Base-by-base conservation (phyloP, 306 rosid species). In the Canavalia gladiata region DNA sequence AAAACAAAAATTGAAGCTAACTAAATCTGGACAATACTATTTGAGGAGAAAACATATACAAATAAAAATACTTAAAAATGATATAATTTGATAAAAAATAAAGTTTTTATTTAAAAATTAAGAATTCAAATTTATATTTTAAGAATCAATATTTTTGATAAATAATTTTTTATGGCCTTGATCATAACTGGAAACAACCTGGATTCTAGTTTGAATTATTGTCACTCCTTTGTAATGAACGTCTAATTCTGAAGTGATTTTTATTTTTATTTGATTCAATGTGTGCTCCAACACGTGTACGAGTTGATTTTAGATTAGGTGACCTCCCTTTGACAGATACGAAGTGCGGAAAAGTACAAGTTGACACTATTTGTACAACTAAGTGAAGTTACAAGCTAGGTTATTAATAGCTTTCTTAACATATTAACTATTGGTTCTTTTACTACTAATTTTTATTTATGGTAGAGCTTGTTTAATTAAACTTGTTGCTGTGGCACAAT, bases 401-500 rank as follows among this genome's bases (percentile, higher is more conserved):
- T 65, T 77, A 64, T 77, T 76, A 4, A 47, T 47, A 31, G 18
- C 55, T 4, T 1, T 47, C n/a, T 39, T 5, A 31, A 8, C 2
- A 18, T 7, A 67, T 31, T 3, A 46, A 55, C 30, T 10, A 18
- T 10, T 33, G 71, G 31, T 47, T 46, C 6, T 18, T 1, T 66
- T 4, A 28, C 10, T 28, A 29, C 37, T 13, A 28, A 10, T 64
- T 64, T 42, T 33, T 18, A 58, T 51, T 18, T 25, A 18, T 5
- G 60, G 60, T 18, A 18, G 25, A 18, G 18, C 4, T 43, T 7
- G 10, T 57, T 56, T 74, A 3, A 7, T 71, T 59, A 5, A 35
- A 71, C 77, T 35, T 2, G 64, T 7, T 34, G 83, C 71, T 52
- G 65, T 72, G 29, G 12, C 42, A 42, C 70, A 43, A 43, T 54